These are phyloP conservation scores for Globisporangium nunn DNA, from an alignment of 352 stramenopile species.

Conservation along the genomic window DNA sequence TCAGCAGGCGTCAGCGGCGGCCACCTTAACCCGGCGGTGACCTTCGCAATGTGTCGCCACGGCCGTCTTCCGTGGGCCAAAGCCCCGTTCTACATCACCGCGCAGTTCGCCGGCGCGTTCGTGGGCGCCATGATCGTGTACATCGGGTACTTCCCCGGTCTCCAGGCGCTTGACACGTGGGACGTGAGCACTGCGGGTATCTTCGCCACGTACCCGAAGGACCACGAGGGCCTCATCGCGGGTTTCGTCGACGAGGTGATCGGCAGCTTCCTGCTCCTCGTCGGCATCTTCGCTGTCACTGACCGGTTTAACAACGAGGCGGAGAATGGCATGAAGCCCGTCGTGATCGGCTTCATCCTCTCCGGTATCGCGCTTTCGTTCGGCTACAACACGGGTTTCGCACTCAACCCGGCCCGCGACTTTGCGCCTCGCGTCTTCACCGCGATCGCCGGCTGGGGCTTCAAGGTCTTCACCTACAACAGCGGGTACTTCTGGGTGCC, in stretches of 20 bases:
- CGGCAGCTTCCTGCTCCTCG: conserved; percentile 47
- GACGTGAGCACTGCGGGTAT: conserved; percentile 58
- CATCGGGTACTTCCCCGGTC: conserved; percentile 50
- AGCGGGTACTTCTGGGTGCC: conserved; percentile 78
- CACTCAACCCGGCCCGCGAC: conserved; percentile 66
- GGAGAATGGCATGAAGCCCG: conserved; percentile 54
- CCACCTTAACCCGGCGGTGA: conserved; percentile 67
- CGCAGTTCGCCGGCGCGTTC: conserved; percentile 57
- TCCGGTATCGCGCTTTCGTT: conserved; percentile 72
- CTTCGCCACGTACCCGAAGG: conserved; percentile 69
- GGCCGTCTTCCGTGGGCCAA: conserved; percentile 57
- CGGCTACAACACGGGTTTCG: conserved; percentile 74
- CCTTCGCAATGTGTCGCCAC: conserved; percentile 57
- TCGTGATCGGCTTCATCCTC: conserved; percentile 67
- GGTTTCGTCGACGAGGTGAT: conserved; percentile 62
- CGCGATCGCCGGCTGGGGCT: conserved; percentile 49
- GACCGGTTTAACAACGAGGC: conserved; percentile 73
- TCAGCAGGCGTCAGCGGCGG: conserved; percentile 60
- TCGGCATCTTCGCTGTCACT: conserved; percentile 61
- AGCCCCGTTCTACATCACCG: conserved; percentile 50
- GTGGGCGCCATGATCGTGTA: conserved; percentile 59
- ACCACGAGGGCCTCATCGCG: conserved; percentile 46
- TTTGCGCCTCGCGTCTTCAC: conserved; percentile 66
- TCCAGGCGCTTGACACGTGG: conserved; percentile 51
- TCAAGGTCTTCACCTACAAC: conserved; percentile 56